Percentiles rank a stretch among this genome's conserved stretches.
phyloP scores from a whole-genome alignment of 2,329 filamentous ascomycete genomes.

The Fonsecaea pugnacius region DNA sequence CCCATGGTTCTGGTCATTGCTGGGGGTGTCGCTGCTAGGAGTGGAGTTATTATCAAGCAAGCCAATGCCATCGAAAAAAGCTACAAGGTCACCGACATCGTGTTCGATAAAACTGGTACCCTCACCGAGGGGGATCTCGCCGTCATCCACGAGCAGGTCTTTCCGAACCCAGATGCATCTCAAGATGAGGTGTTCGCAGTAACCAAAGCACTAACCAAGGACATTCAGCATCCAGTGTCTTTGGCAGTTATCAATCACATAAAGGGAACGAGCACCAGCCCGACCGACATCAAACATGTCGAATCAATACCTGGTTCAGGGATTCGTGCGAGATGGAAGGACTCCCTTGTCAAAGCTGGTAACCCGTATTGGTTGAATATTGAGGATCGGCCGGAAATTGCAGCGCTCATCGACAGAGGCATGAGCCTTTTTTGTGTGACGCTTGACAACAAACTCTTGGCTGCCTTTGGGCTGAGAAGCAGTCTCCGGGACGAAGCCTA shows the following conservation, averaged over 20 bases:
- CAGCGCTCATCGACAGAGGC: slow-evolving; percentile 46
- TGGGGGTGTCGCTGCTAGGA: slow-evolving; percentile 66
- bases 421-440: slow-evolving; percentile 63
- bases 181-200: slow-evolving; percentile 12
- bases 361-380: slow-evolving; percentile 45
- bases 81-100: slow-evolving; percentile 65
- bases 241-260: slow-evolving; percentile 52
- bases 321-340: slow-evolving; percentile 24
- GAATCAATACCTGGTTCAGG: slow-evolving; percentile 42
- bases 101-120: slow-evolving; percentile 83
- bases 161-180: slow-evolving; percentile 2
- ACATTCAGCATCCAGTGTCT: slow-evolving; percentile 59
- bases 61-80: slow-evolving; percentile 67
- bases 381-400: slow-evolving; percentile 40
- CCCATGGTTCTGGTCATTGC: slow-evolving; percentile 78
- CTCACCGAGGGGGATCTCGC: slow-evolving; percentile 64
- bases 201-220: slow-evolving; percentile 12
- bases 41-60: slow-evolving; percentile 72
- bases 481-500: slow-evolving; percentile 56
- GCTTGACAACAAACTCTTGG: slow-evolving; percentile 49
- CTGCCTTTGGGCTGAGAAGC: slow-evolving; percentile 58
- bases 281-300: slow-evolving; percentile 33
- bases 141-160: slow-evolving; percentile 42
- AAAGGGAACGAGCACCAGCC: slow-evolving; percentile 18
- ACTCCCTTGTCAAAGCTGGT: slow-evolving; percentile 27